A percentile compares a stretch with the other conserved stretches of the same genome.
These are phyloP conservation scores for Mycena capillaripes DNA, from an alignment of 768 basidiomycete species.

Conservation along the genomic window DNA sequence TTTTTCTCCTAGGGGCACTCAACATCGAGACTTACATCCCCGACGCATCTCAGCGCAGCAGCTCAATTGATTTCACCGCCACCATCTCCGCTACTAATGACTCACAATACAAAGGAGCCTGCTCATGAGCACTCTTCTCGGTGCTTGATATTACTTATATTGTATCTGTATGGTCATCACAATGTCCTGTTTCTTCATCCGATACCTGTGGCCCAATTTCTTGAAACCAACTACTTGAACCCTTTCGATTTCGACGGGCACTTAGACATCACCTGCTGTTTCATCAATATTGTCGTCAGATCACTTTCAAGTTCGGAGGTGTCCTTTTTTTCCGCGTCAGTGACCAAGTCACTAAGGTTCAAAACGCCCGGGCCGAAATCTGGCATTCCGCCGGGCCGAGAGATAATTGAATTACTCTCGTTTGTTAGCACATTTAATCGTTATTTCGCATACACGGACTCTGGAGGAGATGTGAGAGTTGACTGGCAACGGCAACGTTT, in stretches of 20 bases:
- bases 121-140: background rate
- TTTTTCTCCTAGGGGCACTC: slow-evolving; percentile 22
- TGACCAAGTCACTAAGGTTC: too few species aligned
- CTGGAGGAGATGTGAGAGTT: background rate
- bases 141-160: background rate
- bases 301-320: too few species aligned
- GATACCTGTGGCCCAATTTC: too few species aligned
- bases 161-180: background rate
- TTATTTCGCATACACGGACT: background rate
- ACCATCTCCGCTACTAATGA: slow-evolving; percentile 27
- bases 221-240: too few species aligned
- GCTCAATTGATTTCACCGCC: slow-evolving; percentile 24
- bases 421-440: too few species aligned
- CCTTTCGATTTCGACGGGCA: too few species aligned
- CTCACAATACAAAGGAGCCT: slow-evolving; percentile 18
- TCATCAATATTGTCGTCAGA: too few species aligned
- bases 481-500: slow-evolving; percentile 18
- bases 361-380: too few species aligned
- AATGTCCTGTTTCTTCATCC: background rate
- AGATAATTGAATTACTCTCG: too few species aligned
- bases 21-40: slow-evolving; percentile 18
- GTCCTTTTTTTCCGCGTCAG: too few species aligned
- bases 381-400: too few species aligned
- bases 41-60: slow-evolving; percentile 20
- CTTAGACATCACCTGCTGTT: too few species aligned